phyloP scores from a whole-genome alignment of 148 eudicot species.

The Vaccinium myrtillus region DNA sequence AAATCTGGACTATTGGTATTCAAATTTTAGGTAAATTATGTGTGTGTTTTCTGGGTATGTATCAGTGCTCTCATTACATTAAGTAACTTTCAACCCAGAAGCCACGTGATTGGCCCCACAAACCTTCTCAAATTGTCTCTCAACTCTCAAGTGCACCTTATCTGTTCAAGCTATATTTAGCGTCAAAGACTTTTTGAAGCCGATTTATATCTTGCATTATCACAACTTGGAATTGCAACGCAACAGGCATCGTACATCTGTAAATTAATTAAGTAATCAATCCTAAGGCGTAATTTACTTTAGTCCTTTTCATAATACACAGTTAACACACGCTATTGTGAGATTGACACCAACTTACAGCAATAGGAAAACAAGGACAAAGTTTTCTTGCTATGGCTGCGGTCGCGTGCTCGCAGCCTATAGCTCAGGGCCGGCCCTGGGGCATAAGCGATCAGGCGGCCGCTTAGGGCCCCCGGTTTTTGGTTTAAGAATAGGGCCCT shows the following conservation, averaged over 20 bases:
- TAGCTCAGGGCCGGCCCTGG: no score
- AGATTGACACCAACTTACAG: neutral
- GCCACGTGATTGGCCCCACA: constrained; percentile 15
- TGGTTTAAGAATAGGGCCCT: no score
- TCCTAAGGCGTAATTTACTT: neutral
- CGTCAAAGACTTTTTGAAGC: neutral
- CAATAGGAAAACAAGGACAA: neutral
- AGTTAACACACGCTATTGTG: neutral
- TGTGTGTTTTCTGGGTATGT: no score
- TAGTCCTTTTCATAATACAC: neutral
- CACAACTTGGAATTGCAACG: constrained; percentile 1
- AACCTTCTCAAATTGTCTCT: neutral
- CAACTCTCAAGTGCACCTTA: neutral
- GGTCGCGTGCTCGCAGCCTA: neutral
- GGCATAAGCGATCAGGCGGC: no score
- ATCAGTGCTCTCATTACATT: no score
- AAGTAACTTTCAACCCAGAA: neutral
- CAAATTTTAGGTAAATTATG: no score
- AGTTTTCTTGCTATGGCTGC: neutral
- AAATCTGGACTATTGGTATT: no score
- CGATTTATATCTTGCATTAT: neutral
- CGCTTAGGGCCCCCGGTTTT: no score
- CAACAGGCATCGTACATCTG: neutral
- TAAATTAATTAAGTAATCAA: neutral
- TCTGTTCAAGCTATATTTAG: neutral